Base-by-base conservation (phyloP, 352 stramenopile genomes). In the Hyaloperonospora arabidopsidis region DNA sequence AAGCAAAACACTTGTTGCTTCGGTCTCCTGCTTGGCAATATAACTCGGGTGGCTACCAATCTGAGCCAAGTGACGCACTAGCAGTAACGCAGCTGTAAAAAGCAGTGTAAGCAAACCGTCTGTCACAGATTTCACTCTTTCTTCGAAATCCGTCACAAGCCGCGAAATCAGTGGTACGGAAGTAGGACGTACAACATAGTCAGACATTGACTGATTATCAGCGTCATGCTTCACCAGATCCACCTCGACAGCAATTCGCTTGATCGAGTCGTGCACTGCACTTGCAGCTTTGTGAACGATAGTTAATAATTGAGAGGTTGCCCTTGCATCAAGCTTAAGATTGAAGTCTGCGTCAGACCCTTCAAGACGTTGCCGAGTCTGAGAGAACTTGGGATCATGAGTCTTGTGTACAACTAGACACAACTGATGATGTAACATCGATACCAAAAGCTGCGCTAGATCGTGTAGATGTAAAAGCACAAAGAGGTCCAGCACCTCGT, bases 361-460 rank as follows among this genome's bases (percentile, higher is more conserved):
- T 40, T 70, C 50, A 45, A 64, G 45, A 52, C 74, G 78, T 22
- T 73, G 70, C 5, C 61, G 67, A 1, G 70, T 86, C 18, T 82
- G 65, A 1, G 76, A 86, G 25, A 83, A 49, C 60, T 84, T 85
- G 0, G 74, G 72, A 18, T 89, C 68, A 18, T 60, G 63, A 13
- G 78, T 83, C 64, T 86, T 89, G 28, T 60, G 63, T 14, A 88
- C 50, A 10, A 86, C 72, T 5, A 84, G 45, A 39, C 67, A 76
- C 15, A 85, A 59, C 22, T 89, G 78, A 39, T 89, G 78, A 29
- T 89, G 78, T 3, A 89, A 55, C 78, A 89, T 89, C 15, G 78
- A 80, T 10, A 85, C 74, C 12, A 89, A 54, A n/a, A 89, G 66
- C 41, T 81, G 62, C 15, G 80, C 64, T 10, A 86, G 57, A 44